Percentiles rank a stretch among this genome's conserved stretches.
Conservation (phyloP, 176 grass and related monocot species). For the Areca catechu region DNA sequence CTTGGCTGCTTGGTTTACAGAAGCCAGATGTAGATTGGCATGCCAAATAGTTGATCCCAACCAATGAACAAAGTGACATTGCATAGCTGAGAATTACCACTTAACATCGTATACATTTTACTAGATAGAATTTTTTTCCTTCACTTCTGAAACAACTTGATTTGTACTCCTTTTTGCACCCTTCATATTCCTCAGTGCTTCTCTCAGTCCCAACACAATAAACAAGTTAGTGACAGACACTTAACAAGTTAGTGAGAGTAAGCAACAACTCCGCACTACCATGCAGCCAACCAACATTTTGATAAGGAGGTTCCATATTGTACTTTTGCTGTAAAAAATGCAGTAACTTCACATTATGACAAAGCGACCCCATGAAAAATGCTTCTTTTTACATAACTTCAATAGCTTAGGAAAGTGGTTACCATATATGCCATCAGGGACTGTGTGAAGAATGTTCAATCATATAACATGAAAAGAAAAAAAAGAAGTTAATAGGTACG, state of each 20-base stretch:
- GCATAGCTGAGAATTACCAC: too few relatives aligned
- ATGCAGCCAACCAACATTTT: conserved; percentile 75
- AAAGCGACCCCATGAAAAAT: background rate
- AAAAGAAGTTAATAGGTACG: conserved; percentile 32
- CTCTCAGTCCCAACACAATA: conserved; percentile 65
- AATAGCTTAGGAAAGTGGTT: conserved; percentile 20
- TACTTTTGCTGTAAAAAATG: conserved; percentile 49
- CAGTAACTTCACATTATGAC: background rate
- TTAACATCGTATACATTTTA: background rate
- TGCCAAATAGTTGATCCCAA: too few relatives aligned
- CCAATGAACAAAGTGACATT: too few relatives aligned
- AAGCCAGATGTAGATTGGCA: too few relatives aligned
- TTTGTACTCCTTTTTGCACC: conserved; percentile 25
- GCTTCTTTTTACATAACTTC: background rate
- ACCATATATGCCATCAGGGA: conserved; percentile 97
- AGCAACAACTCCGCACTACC: conserved; percentile 71
- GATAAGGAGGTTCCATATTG: conserved; percentile 83
- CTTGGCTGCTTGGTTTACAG: too few relatives aligned
- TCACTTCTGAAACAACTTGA: conserved; percentile 33
- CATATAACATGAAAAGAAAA: conserved; percentile 52
- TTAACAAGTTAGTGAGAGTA: conserved; percentile 88
- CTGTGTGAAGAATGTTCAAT: conserved; percentile 37
- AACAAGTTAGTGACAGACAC: conserved; percentile 91
- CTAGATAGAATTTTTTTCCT: conserved; percentile 60
- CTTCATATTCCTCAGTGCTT: conserved; percentile 52